Evolutionary conservation across 306 rosid species (phyloP).

Genomic region (Cyclanthera cordifolia): DNA sequence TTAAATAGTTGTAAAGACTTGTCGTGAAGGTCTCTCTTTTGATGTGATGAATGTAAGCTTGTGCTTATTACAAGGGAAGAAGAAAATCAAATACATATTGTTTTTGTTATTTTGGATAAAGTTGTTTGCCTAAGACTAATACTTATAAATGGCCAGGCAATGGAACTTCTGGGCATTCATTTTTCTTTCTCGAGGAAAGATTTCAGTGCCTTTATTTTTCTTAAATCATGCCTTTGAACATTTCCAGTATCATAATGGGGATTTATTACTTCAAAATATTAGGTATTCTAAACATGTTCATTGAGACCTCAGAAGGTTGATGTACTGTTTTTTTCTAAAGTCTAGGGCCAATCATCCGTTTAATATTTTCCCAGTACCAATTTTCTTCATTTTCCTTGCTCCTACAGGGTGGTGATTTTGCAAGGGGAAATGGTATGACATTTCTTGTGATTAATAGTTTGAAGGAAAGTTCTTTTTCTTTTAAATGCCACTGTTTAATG

Average conservation of each 20-base stretch:
- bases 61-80: background rate
- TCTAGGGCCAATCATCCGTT: background rate
- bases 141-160: background rate
- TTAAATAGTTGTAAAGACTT: background rate
- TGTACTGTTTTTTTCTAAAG: background rate
- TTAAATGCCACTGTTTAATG: conserved; percentile 18
- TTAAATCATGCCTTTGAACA: background rate
- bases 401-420: conserved; percentile 91
- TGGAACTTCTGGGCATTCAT: background rate
- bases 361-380: conserved; percentile 10
- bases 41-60: background rate
- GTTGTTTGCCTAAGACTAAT: background rate
- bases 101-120: background rate
- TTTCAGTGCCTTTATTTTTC: background rate
- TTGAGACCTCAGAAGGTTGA: background rate
- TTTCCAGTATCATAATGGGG: background rate
- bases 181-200: background rate
- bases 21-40: background rate
- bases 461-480: conserved; percentile 13
- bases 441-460: conserved; percentile 15
- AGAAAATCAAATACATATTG: background rate
- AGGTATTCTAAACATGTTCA: background rate
- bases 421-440: conserved; percentile 74
- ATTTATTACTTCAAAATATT: background rate
- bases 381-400: conserved; percentile 14